Evolutionary conservation across 805 yeast species (phyloP).

Genomic region (Starmerella floris): DNA sequence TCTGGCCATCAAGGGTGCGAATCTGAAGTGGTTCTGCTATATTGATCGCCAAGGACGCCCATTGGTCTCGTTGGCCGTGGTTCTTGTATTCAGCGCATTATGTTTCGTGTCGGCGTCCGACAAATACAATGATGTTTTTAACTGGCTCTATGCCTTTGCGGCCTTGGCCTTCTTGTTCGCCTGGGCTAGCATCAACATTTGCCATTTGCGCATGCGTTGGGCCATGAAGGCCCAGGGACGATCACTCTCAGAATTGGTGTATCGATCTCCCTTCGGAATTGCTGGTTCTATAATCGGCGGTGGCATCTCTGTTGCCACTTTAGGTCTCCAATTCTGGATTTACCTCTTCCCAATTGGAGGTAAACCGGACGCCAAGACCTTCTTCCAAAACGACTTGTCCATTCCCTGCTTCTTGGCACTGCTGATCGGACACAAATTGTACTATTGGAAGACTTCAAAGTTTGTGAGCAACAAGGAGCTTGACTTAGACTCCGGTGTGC

Average conservation of each 20-base stretch:
- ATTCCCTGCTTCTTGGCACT: conserved; percentile 24
- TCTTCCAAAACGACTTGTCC: conserved; percentile 35
- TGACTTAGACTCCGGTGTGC: conserved; percentile 52
- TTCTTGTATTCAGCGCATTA: conserved; percentile 38
- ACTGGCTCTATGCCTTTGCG: conserved; percentile 23
- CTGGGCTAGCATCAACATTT: conserved; percentile 18
- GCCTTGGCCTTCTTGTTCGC: conserved; percentile 21
- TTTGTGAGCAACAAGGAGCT: conserved; percentile 36
- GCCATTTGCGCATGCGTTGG: conserved; percentile 34
- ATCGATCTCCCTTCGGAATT: conserved; percentile 53
- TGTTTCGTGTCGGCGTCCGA: conserved; percentile 50
- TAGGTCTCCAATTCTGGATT: conserved; percentile 70
- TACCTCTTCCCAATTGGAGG: conserved; percentile 56
- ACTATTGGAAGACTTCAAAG: conserved; percentile 28
- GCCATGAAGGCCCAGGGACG: conserved; percentile 55
- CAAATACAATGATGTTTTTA: conserved; percentile 20
- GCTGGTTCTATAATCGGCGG: conserved; percentile 56
- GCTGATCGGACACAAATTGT: conserved; percentile 19
- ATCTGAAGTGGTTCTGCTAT: conserved; percentile 48
- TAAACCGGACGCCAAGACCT: conserved; percentile 18
- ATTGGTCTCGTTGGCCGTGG: conserved; percentile 42
- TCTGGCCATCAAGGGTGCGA: conserved; percentile 49
- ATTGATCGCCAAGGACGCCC: conserved; percentile 73
- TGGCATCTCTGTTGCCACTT: conserved; percentile 42
- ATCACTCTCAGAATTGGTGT: conserved; percentile 52